Conservation (phyloP, 305 asterid species). For the Solanum hybrid region DNA sequence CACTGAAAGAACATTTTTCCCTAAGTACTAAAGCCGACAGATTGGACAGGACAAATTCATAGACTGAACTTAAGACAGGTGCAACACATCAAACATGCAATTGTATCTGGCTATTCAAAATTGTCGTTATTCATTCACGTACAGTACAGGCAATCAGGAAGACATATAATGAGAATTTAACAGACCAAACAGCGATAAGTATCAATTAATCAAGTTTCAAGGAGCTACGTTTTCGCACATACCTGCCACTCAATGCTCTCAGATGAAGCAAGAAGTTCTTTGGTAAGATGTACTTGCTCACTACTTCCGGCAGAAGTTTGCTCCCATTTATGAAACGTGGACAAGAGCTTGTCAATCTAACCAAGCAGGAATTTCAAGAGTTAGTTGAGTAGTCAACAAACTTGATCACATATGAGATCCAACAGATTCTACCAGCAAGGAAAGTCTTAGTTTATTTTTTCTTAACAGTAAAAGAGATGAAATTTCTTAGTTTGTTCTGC, state of each 20-base stretch:
- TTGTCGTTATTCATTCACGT: not conserved
- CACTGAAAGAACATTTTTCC: not conserved
- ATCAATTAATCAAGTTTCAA: not conserved
- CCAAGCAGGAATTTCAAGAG: slow-evolving; percentile 13
- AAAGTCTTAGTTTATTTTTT: not conserved
- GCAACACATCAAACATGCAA: not conserved
- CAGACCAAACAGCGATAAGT: not conserved
- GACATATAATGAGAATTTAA: not conserved
- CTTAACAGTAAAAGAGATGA: not conserved
- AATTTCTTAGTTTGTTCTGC: not conserved
- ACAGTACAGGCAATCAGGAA: not conserved
- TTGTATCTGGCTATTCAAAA: not conserved
- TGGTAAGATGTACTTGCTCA: slow-evolving; percentile 50
- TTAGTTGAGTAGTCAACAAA: not conserved
- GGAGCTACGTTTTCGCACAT: slow-evolving; percentile 3
- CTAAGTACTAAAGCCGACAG: not conserved
- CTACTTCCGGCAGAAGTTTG: slow-evolving; percentile 48
- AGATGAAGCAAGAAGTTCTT: slow-evolving; percentile 67
- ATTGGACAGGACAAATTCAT: not conserved
- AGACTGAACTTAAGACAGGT: not conserved
- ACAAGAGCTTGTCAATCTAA: slow-evolving; percentile 80
- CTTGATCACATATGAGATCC: not conserved
- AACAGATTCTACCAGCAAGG: not conserved
- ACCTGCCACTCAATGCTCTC: slow-evolving; percentile 99
- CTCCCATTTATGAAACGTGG: slow-evolving; percentile 78